Conservation (phyloP, 441 rosid species). For the Populus hybrid region DNA sequence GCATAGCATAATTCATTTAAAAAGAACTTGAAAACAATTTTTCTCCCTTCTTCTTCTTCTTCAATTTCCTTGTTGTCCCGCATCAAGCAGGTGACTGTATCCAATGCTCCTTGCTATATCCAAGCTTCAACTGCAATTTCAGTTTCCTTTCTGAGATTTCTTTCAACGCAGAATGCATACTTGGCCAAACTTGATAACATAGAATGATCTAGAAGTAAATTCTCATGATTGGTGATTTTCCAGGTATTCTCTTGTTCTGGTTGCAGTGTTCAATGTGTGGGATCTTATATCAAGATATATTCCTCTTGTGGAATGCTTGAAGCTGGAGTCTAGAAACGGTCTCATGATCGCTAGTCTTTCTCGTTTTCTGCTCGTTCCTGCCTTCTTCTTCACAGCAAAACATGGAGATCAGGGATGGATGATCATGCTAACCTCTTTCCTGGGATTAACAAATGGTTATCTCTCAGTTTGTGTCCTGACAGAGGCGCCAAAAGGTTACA, state of each 20-base stretch:
- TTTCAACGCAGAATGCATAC: not conserved
- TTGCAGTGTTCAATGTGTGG: conserved; percentile 62
- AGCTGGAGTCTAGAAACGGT: not conserved
- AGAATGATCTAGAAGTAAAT: not conserved
- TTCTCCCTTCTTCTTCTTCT: too few species aligned
- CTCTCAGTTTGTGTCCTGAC: not conserved
- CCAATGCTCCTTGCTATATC: conserved; percentile 24
- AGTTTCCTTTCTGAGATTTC: not conserved
- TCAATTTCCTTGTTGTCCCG: too few species aligned
- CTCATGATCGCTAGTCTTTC: not conserved
- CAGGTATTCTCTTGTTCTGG: not conserved
- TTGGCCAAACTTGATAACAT: not conserved
- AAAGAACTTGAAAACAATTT: too few species aligned
- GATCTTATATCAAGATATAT: conserved; percentile 25
- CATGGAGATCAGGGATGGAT: not conserved
- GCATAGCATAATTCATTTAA: not conserved
- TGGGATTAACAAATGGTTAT: not conserved
- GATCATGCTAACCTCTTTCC: not conserved
- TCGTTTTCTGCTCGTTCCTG: not conserved
- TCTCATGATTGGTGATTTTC: not conserved
- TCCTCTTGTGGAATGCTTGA: not conserved
- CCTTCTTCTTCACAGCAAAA: not conserved
- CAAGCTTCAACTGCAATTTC: conserved; percentile 43
- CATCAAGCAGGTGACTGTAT: too few species aligned
- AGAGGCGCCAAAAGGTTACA: not conserved